phyloP scores from a whole-genome alignment of 192 early-diverging fungal genomes.

The Gamsiella multidivaricata region DNA sequence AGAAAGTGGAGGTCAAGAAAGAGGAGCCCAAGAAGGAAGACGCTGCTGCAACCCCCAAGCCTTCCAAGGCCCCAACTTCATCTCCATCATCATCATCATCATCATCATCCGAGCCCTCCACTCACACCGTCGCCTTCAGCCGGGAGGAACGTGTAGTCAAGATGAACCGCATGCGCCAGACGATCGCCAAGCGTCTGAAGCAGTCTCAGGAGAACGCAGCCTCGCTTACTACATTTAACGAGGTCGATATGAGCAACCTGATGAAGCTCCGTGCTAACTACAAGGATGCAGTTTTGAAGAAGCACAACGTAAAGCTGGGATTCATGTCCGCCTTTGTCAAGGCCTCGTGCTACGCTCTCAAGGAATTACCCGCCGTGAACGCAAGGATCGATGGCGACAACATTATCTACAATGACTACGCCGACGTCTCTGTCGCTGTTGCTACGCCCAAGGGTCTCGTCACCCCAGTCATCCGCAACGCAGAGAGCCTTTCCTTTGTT shows the following conservation, averaged over 20 bases:
- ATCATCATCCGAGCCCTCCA: constrained; percentile 51
- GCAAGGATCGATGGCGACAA: constrained; percentile 94
- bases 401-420: constrained; percentile 93
- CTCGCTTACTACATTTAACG: constrained; percentile 98
- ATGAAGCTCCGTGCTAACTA: constrained; percentile 92
- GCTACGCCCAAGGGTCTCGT: constrained; percentile 99
- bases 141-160: constrained; percentile 71
- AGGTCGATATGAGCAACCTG: constrained; percentile 97
- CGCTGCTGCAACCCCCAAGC: too few relatives aligned
- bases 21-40: constrained; percentile 58
- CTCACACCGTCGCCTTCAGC: constrained; percentile 60
- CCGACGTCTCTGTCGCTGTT: constrained; percentile 95
- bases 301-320: constrained; percentile 96
- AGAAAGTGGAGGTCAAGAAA: constrained; percentile 59
- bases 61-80: too few relatives aligned
- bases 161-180: constrained; percentile 98
- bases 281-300: constrained; percentile 94
- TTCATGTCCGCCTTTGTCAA: constrained; percentile 99
- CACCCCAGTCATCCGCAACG: constrained; percentile 95
- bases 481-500: constrained; percentile 85
- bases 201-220: constrained; percentile 97
- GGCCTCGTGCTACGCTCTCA: constrained; percentile 86
- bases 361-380: constrained; percentile 94
- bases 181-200: constrained; percentile 95
- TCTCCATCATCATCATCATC: too few relatives aligned